Evolutionary conservation across 2,329 filamentous ascomycete genomes (phyloP).

Genomic region (Trichoderma sp.): DNA sequence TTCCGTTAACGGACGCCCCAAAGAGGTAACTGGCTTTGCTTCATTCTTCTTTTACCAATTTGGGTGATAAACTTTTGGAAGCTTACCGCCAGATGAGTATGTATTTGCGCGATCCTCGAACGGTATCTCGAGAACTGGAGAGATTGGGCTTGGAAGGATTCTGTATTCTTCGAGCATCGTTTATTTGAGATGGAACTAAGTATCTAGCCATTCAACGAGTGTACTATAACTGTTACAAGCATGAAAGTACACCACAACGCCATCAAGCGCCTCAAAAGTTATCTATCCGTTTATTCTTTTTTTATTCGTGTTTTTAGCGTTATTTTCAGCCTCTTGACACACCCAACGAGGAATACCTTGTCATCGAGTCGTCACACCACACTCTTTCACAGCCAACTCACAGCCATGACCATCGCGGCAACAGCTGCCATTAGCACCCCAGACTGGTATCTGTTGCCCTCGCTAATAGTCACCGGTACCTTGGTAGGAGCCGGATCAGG

Average conservation of each 20-base stretch:
- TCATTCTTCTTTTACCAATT: background rate
- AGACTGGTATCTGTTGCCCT: slow-evolving; percentile 8
- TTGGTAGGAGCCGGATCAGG: background rate
- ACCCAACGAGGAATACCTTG: background rate
- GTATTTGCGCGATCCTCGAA: background rate
- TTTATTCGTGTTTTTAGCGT: background rate
- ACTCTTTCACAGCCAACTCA: background rate
- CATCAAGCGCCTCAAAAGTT: background rate
- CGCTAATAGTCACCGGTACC: slow-evolving; percentile 18
- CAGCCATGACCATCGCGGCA: background rate
- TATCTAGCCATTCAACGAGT: background rate
- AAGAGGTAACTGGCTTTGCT: slow-evolving; percentile 9
- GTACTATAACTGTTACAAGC: background rate
- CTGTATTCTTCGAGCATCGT: background rate
- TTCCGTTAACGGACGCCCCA: slow-evolving; percentile 73
- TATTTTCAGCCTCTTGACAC: background rate
- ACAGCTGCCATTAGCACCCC: background rate
- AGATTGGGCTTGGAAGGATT: background rate
- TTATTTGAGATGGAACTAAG: background rate
- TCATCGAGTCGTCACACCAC: background rate
- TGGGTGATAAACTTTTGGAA: background rate
- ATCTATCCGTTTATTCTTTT: background rate
- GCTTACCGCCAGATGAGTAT: background rate
- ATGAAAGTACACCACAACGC: background rate
- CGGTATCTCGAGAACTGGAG: background rate